phyloP scores from a whole-genome alignment of 257 asterid species.

The Penstemon davidsonii region DNA sequence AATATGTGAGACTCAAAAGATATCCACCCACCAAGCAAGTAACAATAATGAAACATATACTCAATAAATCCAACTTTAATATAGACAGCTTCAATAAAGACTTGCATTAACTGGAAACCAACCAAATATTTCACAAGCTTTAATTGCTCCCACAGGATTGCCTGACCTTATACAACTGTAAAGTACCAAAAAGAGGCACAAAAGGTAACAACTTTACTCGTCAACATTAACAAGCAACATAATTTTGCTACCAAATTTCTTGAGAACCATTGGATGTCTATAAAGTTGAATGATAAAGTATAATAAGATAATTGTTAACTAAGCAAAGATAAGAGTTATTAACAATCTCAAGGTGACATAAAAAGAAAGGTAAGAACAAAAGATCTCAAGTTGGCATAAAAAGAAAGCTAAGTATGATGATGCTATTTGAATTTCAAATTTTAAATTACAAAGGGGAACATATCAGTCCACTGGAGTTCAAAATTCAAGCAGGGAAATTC shows the following conservation, averaged over 20 bases:
- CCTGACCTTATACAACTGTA: constrained; percentile 25
- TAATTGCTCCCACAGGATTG: background rate
- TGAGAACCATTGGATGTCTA: background rate
- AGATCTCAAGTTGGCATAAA: no score
- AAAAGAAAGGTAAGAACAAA: background rate
- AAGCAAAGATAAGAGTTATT: background rate
- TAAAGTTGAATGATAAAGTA: background rate
- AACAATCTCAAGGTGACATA: background rate
- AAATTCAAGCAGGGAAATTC: constrained; percentile 3
- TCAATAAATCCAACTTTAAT: background rate
- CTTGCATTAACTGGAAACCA: background rate
- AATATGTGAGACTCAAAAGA: background rate
- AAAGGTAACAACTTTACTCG: constrained; percentile 27
- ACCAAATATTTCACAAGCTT: constrained; percentile 19
- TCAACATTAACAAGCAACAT: background rate
- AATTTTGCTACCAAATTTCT: background rate
- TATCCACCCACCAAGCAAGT: background rate
- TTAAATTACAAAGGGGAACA: constrained; percentile 15
- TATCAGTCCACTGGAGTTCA: background rate
- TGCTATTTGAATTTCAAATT: background rate
- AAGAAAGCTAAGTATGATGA: background rate
- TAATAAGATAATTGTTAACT: background rate
- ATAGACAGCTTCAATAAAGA: background rate
- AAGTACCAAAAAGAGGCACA: constrained; percentile 23
- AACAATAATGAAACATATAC: background rate